Evolutionary conservation across 1,284 basidiomycete species (phyloP).

Genomic region (Marasmius oreades): DNA sequence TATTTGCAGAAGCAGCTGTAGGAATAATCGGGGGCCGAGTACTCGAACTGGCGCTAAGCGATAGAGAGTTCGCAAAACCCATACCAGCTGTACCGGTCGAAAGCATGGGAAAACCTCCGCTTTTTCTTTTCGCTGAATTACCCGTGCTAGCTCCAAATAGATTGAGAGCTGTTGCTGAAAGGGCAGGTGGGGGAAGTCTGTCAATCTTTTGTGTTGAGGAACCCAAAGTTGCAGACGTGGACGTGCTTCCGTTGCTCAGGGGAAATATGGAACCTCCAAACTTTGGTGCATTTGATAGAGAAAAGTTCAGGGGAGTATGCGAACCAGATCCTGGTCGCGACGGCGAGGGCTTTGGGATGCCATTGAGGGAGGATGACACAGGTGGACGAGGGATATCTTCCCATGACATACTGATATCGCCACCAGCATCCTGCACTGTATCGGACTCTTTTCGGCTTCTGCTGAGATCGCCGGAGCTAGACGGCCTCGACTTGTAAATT

Average conservation of each 20-base stretch:
- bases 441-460: constrained; percentile 14
- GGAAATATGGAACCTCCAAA: neutral
- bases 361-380: constrained; percentile 4
- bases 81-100: neutral
- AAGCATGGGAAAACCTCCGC: neutral
- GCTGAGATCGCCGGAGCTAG: neutral
- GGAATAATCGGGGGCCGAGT: neutral
- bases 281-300: neutral
- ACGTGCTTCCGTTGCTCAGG: neutral
- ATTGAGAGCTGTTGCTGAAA: constrained; percentile 1
- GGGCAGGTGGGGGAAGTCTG: neutral
- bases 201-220: neutral
- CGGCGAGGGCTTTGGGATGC: neutral
- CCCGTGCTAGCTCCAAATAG: neutral
- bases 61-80: neutral
- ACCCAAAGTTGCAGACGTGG: neutral
- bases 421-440: constrained; percentile 17
- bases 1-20: neutral
- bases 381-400: constrained; percentile 34
- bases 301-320: neutral
- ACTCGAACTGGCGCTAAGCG: neutral
- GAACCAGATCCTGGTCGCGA: neutral
- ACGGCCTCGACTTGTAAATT: neutral
- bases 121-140: neutral
- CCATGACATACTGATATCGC: constrained; percentile 48